These are phyloP conservation scores for Cyanodermella asteris DNA, from an alignment of 2,329 filamentous ascomycete genomes.

Conservation along the genomic window DNA sequence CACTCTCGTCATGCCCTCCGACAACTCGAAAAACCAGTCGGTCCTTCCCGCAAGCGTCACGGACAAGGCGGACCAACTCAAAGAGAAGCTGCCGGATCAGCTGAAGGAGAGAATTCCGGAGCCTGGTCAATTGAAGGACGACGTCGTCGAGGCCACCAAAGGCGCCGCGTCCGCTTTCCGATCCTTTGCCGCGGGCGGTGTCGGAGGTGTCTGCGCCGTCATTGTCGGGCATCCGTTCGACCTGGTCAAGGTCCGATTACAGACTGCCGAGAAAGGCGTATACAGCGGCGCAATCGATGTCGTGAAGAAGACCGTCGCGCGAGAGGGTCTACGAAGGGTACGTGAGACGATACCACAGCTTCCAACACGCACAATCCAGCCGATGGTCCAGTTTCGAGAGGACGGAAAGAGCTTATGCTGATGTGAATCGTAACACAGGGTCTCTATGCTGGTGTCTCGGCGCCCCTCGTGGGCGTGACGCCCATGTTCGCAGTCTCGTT, in stretches of 20 bases:
- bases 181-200: slow-evolving; percentile 72
- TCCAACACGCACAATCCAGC: too few species aligned
- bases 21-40: not conserved
- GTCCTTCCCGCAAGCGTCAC: not conserved
- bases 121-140: slow-evolving; percentile 24
- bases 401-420: not conserved
- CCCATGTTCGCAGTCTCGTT: slow-evolving; percentile 72
- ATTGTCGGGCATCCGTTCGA: slow-evolving; percentile 93
- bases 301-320: slow-evolving; percentile 65
- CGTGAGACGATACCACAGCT: slow-evolving; percentile 7
- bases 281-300: slow-evolving; percentile 84
- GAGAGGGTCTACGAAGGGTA: slow-evolving; percentile 51
- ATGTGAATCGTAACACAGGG: slow-evolving; percentile 29
- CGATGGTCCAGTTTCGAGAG: not conserved
- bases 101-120: not conserved
- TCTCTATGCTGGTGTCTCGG: slow-evolving; percentile 89
- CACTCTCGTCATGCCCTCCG: not conserved
- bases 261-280: slow-evolving; percentile 84
- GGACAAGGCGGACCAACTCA: slow-evolving; percentile 1
- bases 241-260: slow-evolving; percentile 87
- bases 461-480: slow-evolving; percentile 83
- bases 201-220: slow-evolving; percentile 84
- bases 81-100: slow-evolving; percentile 1
- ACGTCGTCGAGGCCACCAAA: slow-evolving; percentile 28
- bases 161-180: slow-evolving; percentile 44